A percentile compares a stretch with the other conserved stretches of the same genome.
Evolutionary conservation across 2,329 filamentous ascomycete genomes (phyloP).

Genomic region (Madurella fahalii): DNA sequence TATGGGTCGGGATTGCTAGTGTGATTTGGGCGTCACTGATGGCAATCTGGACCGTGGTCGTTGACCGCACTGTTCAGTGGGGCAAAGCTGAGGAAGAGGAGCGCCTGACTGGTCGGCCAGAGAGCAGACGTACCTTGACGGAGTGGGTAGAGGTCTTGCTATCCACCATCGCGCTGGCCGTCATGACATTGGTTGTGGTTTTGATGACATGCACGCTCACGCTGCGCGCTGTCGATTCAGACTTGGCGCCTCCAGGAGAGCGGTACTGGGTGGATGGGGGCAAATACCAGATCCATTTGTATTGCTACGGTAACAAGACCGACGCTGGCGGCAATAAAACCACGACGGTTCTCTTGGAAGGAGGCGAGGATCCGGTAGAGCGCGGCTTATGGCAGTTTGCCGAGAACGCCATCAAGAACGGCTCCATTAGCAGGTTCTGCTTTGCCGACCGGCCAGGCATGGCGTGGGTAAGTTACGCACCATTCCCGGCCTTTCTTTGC

Average conservation of each 20-base stretch:
- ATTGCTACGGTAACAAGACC: slow-evolving; percentile 72
- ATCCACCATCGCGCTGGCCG: slow-evolving; percentile 65
- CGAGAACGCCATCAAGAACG: slow-evolving; percentile 69
- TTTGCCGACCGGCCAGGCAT: slow-evolving; percentile 92
- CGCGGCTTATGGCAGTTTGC: slow-evolving; percentile 76
- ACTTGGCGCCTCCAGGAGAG: slow-evolving; percentile 67
- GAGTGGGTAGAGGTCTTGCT: slow-evolving; percentile 82
- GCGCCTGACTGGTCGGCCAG: slow-evolving; percentile 80
- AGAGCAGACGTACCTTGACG: slow-evolving; percentile 73
- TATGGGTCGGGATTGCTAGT: slow-evolving; percentile 84
- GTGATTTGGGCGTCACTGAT: slow-evolving; percentile 80
- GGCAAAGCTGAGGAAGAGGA: slow-evolving; percentile 92
- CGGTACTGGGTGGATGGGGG: slow-evolving; percentile 75
- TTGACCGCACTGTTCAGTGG: slow-evolving; percentile 79
- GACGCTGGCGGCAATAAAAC: slow-evolving; percentile 49
- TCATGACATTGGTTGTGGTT: slow-evolving; percentile 65
- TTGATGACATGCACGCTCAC: slow-evolving; percentile 77
- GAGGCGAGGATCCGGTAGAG: slow-evolving; percentile 75
- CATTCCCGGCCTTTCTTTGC: not conserved
- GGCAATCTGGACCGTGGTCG: slow-evolving; percentile 71
- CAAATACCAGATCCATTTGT: slow-evolving; percentile 84
- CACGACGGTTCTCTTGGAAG: slow-evolving; percentile 85
- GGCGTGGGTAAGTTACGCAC: slow-evolving; percentile 54
- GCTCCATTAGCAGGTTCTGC: slow-evolving; percentile 84
- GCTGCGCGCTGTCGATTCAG: slow-evolving; percentile 74